These are phyloP conservation scores for Gymnopus androsaceus DNA, from an alignment of 1,284 basidiomycete species.

Conservation along the genomic window DNA sequence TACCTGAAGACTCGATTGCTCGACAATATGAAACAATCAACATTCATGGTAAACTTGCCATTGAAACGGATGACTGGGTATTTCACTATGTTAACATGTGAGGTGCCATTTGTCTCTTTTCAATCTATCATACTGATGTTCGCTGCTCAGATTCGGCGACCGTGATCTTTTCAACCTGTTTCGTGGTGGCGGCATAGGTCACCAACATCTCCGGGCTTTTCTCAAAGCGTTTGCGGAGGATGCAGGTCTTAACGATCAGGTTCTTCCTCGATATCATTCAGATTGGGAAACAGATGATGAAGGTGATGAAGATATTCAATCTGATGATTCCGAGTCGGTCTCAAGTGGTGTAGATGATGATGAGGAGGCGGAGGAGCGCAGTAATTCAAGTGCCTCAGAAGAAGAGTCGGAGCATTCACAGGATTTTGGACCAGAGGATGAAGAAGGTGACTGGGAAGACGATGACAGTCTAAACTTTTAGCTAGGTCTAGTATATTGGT, in stretches of 20 bases:
- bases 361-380: not conserved
- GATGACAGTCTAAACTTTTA: too few species aligned
- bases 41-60: not conserved
- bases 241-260: slow-evolving; percentile 1
- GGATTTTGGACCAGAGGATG: slow-evolving; percentile 10
- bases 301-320: not conserved
- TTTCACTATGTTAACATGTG: slow-evolving; percentile 22
- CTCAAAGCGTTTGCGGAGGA: not conserved
- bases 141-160: slow-evolving; percentile 14
- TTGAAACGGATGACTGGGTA: slow-evolving; percentile 24
- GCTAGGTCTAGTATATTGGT: too few species aligned
- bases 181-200: slow-evolving; percentile 17
- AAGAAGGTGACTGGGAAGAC: too few species aligned
- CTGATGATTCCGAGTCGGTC: not conserved
- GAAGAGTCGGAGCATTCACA: not conserved
- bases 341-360: not conserved
- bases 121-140: not conserved
- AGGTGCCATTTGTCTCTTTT: not conserved
- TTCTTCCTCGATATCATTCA: not conserved
- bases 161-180: slow-evolving; percentile 17
- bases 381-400: not conserved
- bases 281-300: not conserved
- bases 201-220: not conserved
- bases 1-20: slow-evolving; percentile 7
- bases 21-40: not conserved